These are phyloP conservation scores for Closterium sp. DNA, from an alignment of 139 green algal species.

Conservation along the genomic window DNA sequence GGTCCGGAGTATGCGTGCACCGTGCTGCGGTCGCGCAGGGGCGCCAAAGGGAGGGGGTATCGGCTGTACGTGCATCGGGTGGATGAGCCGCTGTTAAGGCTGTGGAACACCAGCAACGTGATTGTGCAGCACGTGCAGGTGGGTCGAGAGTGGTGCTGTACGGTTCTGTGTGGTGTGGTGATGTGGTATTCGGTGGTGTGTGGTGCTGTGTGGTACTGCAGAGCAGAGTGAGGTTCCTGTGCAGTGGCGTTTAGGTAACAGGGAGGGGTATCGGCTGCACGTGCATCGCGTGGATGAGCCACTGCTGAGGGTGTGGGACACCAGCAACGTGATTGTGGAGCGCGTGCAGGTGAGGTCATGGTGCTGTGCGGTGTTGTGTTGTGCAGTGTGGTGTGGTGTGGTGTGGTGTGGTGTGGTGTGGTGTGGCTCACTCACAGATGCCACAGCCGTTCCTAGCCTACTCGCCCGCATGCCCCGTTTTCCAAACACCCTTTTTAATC, in stretches of 20 bases:
- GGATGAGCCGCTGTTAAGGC: not conserved
- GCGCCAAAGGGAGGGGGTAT: not conserved
- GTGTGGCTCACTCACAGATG: too few relatives aligned
- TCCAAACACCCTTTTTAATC: not conserved
- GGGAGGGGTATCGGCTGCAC: too few relatives aligned
- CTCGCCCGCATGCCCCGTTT: too few relatives aligned
- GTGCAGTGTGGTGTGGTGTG: too few relatives aligned
- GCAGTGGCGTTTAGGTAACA: too few relatives aligned
- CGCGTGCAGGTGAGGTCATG: not conserved
- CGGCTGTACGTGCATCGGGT: not conserved
- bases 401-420: too few relatives aligned
- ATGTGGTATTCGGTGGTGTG: too few relatives aligned
- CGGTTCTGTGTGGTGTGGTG: too few relatives aligned
- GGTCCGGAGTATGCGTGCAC: not conserved
- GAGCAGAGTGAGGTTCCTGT: too few relatives aligned
- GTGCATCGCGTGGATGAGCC: not conserved
- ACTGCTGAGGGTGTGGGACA: not conserved
- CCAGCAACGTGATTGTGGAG: not conserved
- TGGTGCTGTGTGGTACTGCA: too few relatives aligned
- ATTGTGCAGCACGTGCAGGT: not conserved
- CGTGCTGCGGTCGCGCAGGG: not conserved
- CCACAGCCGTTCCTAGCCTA: not conserved
- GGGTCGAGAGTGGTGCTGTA: not conserved
- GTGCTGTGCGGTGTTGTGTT: too few relatives aligned
- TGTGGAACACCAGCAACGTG: constrained; percentile 3